These are phyloP conservation scores for Begonia masoniana DNA, from an alignment of 306 rosid genomes.

Conservation along the genomic window DNA sequence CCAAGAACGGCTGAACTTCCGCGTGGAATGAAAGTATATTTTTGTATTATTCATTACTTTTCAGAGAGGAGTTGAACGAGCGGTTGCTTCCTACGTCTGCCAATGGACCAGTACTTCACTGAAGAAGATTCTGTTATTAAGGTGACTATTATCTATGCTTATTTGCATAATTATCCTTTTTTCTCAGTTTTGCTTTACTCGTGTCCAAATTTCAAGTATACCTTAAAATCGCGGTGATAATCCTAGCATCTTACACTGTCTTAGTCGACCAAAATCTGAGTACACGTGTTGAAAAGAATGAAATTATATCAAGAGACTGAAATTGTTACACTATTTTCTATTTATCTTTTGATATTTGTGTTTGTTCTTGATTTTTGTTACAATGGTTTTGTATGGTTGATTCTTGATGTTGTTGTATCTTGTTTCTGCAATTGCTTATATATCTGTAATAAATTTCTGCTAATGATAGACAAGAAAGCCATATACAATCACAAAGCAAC, in stretches of 20 bases:
- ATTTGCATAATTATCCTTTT: not conserved
- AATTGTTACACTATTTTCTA: no score
- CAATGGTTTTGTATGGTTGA: no score
- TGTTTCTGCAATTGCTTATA: no score
- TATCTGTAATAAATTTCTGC: conserved; percentile 12
- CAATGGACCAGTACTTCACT: conserved; percentile 65
- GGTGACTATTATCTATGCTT: conserved; percentile 23
- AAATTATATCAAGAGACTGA: no score
- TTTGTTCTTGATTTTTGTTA: no score
- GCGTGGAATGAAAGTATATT: conserved; percentile 29
- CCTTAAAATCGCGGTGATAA: conserved; percentile 1
- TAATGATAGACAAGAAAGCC: conserved; percentile 73
- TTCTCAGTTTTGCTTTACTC: not conserved
- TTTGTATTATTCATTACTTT: conserved; percentile 34
- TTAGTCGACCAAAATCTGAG: no score
- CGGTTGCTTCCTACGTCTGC: conserved; percentile 34
- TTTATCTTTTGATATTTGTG: no score
- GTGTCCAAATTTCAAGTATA: conserved; percentile 4
- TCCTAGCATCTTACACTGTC: not conserved
- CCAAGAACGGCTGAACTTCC: conserved; percentile 45
- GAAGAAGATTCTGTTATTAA: conserved; percentile 71
- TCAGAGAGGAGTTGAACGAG: conserved; percentile 87
- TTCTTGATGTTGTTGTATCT: no score
- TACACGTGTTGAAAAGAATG: no score
- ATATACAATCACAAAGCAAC: conserved; percentile 92